Evolutionary conservation across 2,329 filamentous ascomycete species (phyloP).

Genomic region (Alternaria arbusti): DNA sequence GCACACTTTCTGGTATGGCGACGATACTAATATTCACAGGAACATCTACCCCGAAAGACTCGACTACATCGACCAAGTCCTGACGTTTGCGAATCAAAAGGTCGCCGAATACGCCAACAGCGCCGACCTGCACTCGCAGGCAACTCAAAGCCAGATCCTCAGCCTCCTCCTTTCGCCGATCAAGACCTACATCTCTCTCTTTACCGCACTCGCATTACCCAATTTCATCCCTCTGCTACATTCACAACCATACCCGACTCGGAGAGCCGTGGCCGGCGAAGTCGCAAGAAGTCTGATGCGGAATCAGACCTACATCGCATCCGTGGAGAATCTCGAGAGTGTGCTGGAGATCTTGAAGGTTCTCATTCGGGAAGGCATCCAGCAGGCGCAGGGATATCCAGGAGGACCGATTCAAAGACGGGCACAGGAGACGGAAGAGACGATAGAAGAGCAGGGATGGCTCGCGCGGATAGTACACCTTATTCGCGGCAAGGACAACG

Average conservation of each 20-base stretch:
- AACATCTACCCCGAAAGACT: conserved; percentile 93
- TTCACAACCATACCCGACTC: conserved; percentile 89
- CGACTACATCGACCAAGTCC: conserved; percentile 93
- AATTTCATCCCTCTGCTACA: conserved; percentile 90
- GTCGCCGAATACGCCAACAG: conserved; percentile 90
- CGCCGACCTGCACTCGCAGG: conserved; percentile 88
- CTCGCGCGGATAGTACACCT: conserved; percentile 90
- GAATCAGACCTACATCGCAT: conserved; percentile 80
- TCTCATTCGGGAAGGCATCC: conserved; percentile 89
- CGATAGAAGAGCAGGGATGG: conserved; percentile 97
- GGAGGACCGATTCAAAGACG: conserved; percentile 76
- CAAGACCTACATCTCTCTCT: conserved; percentile 88
- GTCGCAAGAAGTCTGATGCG: conserved; percentile 82
- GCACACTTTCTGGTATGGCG: neutral
- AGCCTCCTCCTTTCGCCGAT: conserved; percentile 90
- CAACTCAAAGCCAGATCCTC: conserved; percentile 86
- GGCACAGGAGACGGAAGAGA: conserved; percentile 89
- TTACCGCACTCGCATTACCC: conserved; percentile 92
- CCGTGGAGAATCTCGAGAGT: conserved; percentile 80
- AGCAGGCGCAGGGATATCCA: conserved; percentile 80
- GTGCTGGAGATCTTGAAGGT: conserved; percentile 89
- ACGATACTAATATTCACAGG: conserved; percentile 44
- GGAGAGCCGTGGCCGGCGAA: conserved; percentile 88
- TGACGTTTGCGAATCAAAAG: conserved; percentile 86
- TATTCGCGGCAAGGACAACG: conserved; percentile 82